A percentile compares a stretch with the other conserved stretches of the same genome.
These are phyloP conservation scores for Corylus americana DNA, from an alignment of 306 rosid genomes.

Conservation along the genomic window DNA sequence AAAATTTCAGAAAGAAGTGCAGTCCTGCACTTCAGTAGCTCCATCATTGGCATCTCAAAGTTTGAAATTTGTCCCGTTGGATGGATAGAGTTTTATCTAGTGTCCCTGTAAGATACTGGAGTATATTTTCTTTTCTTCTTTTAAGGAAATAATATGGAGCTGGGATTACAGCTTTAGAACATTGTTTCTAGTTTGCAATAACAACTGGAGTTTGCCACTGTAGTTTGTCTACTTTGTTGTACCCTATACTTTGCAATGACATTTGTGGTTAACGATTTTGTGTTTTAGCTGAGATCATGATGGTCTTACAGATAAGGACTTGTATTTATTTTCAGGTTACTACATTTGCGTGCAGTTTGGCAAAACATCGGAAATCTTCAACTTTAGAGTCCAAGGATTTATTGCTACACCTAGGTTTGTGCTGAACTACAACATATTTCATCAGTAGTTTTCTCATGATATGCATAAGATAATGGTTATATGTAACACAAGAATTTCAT, in stretches of 20 bases:
- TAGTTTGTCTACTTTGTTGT: constrained; percentile 13
- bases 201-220: not conserved
- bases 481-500: not conserved
- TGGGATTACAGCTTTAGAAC: not conserved
- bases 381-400: constrained; percentile 93
- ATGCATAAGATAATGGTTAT: constrained; percentile 15
- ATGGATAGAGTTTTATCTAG: not conserved
- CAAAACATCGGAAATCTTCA: constrained; percentile 94
- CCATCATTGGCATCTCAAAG: not conserved
- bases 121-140: not conserved
- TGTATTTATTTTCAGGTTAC: constrained; percentile 56
- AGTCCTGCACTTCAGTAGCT: not conserved
- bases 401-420: constrained; percentile 87
- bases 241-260: constrained; percentile 19
- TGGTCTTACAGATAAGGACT: constrained; percentile 19
- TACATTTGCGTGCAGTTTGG: constrained; percentile 84
- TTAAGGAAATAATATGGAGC: not conserved
- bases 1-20: not conserved
- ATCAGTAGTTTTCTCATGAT: constrained; percentile 20
- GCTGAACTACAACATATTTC: constrained; percentile 25
- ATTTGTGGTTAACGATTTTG: constrained; percentile 6
- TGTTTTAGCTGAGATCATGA: constrained; percentile 18
- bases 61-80: not conserved
- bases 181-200: not conserved
- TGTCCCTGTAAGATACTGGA: not conserved